Evolutionary conservation across 257 asterid species (phyloP).

Genomic region (Hygrophila difformis): DNA sequence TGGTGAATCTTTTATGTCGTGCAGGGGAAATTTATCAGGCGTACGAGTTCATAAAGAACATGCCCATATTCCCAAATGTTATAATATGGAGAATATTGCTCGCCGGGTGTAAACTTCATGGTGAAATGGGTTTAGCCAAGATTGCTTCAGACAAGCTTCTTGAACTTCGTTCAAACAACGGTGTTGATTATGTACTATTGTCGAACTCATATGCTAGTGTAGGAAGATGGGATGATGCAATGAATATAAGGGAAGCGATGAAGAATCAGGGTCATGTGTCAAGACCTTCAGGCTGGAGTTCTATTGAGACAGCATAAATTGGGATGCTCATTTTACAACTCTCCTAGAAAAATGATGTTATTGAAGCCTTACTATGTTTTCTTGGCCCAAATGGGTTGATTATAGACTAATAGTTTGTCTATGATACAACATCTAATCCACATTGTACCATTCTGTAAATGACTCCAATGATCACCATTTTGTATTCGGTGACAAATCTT

Average conservation of each 20-base stretch:
- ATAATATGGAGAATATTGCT: conserved; percentile 38
- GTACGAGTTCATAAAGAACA: conserved; percentile 25
- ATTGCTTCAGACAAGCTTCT: conserved; percentile 30
- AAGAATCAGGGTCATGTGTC: conserved; percentile 18
- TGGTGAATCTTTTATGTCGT: conserved; percentile 41
- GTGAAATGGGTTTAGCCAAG: conserved; percentile 25
- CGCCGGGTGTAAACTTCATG: conserved; percentile 33
- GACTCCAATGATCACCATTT: no score
- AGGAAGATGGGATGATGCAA: conserved; percentile 32
- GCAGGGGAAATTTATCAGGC: conserved; percentile 25
- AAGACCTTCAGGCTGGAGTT: conserved; percentile 39
- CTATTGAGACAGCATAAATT: conserved; percentile 18
- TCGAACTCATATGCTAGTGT: conserved; percentile 31
- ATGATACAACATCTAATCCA: no score
- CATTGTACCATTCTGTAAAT: no score
- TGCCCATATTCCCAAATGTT: conserved; percentile 28
- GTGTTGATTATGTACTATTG: conserved; percentile 31
- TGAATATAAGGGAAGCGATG: conserved; percentile 29
- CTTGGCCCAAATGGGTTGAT: no score
- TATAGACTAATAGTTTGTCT: no score
- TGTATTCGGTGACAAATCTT: no score
- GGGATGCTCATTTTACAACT: no score
- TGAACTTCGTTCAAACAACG: conserved; percentile 28
- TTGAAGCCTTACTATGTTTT: no score
- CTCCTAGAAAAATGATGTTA: no score